A percentile compares a stretch with the other conserved stretches of the same genome.
These are phyloP conservation scores for Vigna angularis DNA, from an alignment of 306 rosid genomes.

Conservation along the genomic window DNA sequence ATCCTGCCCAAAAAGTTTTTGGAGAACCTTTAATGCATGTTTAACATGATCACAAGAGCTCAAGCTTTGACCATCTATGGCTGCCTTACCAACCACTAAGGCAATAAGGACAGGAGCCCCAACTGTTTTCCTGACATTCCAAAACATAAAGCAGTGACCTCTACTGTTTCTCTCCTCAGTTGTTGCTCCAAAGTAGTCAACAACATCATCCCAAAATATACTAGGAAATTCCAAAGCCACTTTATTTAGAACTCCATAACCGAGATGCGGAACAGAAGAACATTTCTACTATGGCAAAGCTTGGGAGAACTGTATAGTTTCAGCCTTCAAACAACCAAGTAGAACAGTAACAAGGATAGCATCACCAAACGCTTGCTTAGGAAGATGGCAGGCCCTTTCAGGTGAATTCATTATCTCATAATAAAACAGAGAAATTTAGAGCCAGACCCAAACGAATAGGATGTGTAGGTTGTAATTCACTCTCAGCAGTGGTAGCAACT, in stretches of 20 bases:
- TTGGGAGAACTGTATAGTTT: conserved; percentile 84
- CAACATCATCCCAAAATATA: conserved; percentile 98
- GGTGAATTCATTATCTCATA: conserved; percentile 43
- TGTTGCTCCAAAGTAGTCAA: conserved; percentile 99
- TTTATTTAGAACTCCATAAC: conserved; percentile 96
- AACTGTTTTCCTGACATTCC: conserved; percentile 94
- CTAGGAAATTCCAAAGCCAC: conserved; percentile 88
- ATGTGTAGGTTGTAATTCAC: too few relatives aligned
- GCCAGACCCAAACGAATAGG: too few relatives aligned
- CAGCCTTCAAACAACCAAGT: conserved; percentile 97
- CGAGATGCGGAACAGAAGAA: conserved; percentile 88
- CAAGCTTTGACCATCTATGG: conserved; percentile 79
- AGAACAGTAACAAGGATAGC: conserved; percentile 93
- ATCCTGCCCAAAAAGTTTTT: conserved; percentile 90
- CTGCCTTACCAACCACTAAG: conserved; percentile 96
- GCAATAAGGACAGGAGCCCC: conserved; percentile 99
- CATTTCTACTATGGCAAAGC: conserved; percentile 90
- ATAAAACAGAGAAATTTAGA: too few relatives aligned
- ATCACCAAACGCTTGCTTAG: conserved; percentile 56
- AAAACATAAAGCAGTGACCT: conserved; percentile 99
- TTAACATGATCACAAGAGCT: conserved; percentile 79
- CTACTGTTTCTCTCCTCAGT: conserved; percentile 86
- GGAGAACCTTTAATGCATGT: conserved; percentile 90
- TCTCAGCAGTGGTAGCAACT: too few relatives aligned
- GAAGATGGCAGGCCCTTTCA: too few relatives aligned